These are phyloP conservation scores for Debaryomyces sp. DNA, from an alignment of 1,139 yeast genomes.

Conservation along the genomic window DNA sequence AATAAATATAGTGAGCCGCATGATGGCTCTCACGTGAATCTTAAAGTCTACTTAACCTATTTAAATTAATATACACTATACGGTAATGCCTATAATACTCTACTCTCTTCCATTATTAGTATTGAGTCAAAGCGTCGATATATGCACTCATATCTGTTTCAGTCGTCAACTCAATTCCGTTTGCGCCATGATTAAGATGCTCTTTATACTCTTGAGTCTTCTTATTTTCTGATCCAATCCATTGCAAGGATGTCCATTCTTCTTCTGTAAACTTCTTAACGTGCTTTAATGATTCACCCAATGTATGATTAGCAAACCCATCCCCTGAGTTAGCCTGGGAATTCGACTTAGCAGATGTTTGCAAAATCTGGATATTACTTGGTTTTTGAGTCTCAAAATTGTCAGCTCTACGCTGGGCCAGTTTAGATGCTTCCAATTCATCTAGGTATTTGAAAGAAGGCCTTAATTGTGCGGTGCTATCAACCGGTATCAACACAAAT, in stretches of 20 bases:
- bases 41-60: neutral
- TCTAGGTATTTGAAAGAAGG: conserved; percentile 83
- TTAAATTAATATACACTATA: conserved; percentile 9
- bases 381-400: conserved; percentile 34
- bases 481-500: conserved; percentile 67
- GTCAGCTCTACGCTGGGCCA: conserved; percentile 26
- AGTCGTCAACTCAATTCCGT: conserved; percentile 27
- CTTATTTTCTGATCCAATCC: conserved; percentile 47
- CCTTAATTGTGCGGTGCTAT: conserved; percentile 73
- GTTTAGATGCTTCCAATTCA: conserved; percentile 37
- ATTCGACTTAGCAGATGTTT: conserved; percentile 45
- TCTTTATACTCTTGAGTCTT: conserved; percentile 34
- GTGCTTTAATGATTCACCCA: conserved; percentile 80
- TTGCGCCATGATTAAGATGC: conserved; percentile 25
- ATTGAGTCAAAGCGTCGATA: conserved; percentile 13
- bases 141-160: conserved; percentile 35
- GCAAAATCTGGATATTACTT: conserved; percentile 47
- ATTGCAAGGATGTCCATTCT: conserved; percentile 49
- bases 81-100: neutral
- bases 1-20: conserved; percentile 2
- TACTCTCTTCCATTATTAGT: neutral
- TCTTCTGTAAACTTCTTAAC: conserved; percentile 81
- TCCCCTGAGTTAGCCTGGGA: conserved; percentile 74
- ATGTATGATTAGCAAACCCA: conserved; percentile 64
- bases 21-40: conserved; percentile 5